phyloP scores from a whole-genome alignment of 768 basidiomycete species.

The Lactifluus volemus region DNA sequence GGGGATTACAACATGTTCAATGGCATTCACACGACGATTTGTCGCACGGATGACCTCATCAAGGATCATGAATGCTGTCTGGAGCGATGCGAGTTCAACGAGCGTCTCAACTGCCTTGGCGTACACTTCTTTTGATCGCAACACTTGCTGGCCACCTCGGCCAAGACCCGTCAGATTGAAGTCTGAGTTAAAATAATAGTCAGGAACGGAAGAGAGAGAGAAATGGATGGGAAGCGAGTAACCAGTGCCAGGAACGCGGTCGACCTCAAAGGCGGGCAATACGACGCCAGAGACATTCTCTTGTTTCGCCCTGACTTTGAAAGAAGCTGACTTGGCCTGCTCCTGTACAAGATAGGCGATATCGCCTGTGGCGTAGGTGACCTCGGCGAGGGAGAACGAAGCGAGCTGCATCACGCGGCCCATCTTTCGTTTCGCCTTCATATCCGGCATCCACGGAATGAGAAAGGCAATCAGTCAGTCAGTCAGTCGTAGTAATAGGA shows the following conservation, averaged over 20 bases:
- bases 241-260: slow-evolving; percentile 81
- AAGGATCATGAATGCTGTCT: slow-evolving; percentile 96
- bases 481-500: no score
- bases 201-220: not conserved
- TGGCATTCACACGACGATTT: slow-evolving; percentile 96
- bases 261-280: slow-evolving; percentile 89
- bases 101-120: slow-evolving; percentile 96
- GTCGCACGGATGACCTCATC: slow-evolving; percentile 99
- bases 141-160: slow-evolving; percentile 92
- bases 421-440: slow-evolving; percentile 96
- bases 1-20: slow-evolving; percentile 95
- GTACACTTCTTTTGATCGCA: slow-evolving; percentile 93
- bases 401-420: slow-evolving; percentile 97
- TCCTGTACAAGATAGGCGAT: slow-evolving; percentile 98
- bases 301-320: slow-evolving; percentile 89
- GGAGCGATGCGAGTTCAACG: slow-evolving; percentile 92
- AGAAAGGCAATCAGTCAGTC: no score
- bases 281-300: slow-evolving; percentile 98
- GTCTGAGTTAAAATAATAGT: slow-evolving; percentile 39
- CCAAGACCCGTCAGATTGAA: slow-evolving; percentile 97
- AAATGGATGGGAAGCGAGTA: slow-evolving; percentile 3
- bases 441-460: not conserved
- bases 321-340: slow-evolving; percentile 83
- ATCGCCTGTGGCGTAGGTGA: slow-evolving; percentile 95
- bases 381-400: slow-evolving; percentile 97